A percentile compares a stretch with the other conserved stretches of the same genome.
Evolutionary conservation across 768 basidiomycete genomes (phyloP).

Genomic region (Mycena rosella): DNA sequence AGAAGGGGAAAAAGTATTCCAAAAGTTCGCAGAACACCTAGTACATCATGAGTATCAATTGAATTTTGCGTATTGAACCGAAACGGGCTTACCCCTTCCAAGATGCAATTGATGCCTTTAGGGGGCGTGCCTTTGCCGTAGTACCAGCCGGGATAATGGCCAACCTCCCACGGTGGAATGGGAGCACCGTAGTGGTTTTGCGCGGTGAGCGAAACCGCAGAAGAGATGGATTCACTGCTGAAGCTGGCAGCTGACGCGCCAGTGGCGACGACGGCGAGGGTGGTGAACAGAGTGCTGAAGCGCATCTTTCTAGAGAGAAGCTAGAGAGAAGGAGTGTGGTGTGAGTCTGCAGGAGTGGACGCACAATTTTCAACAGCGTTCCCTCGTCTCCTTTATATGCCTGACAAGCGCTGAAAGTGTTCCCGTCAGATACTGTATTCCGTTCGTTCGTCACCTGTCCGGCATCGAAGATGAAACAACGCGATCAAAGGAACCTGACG

Average conservation of each 20-base stretch:
- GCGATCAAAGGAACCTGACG: too few relatives aligned
- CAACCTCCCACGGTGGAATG: too few relatives aligned
- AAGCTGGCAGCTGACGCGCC: slow-evolving; percentile 15
- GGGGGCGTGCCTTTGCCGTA: slow-evolving; percentile 19
- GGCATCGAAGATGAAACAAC: too few relatives aligned
- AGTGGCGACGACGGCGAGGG: slow-evolving; percentile 14
- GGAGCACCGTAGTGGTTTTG: too few relatives aligned
- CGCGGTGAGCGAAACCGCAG: background rate
- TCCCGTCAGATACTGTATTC: too few relatives aligned
- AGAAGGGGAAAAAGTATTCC: slow-evolving; percentile 41
- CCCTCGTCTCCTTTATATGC: too few relatives aligned
- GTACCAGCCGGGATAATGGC: too few relatives aligned
- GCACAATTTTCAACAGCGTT: too few relatives aligned
- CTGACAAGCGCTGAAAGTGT: too few relatives aligned
- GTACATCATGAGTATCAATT: slow-evolving; percentile 1
- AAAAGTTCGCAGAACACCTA: slow-evolving; percentile 42
- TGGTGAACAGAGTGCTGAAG: slow-evolving; percentile 28
- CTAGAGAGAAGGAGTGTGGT: too few relatives aligned
- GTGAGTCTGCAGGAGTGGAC: too few relatives aligned
- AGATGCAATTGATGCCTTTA: background rate
- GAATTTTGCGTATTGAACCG: background rate
- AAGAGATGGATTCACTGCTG: slow-evolving; percentile 5
- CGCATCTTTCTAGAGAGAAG: slow-evolving; percentile 23
- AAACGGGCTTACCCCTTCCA: slow-evolving; percentile 10
- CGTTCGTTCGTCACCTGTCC: too few relatives aligned